A percentile compares a stretch with the other conserved stretches of the same genome.
These are phyloP conservation scores for Karstenula rhodostoma DNA, from an alignment of 2,329 filamentous ascomycete genomes.

Conservation along the genomic window DNA sequence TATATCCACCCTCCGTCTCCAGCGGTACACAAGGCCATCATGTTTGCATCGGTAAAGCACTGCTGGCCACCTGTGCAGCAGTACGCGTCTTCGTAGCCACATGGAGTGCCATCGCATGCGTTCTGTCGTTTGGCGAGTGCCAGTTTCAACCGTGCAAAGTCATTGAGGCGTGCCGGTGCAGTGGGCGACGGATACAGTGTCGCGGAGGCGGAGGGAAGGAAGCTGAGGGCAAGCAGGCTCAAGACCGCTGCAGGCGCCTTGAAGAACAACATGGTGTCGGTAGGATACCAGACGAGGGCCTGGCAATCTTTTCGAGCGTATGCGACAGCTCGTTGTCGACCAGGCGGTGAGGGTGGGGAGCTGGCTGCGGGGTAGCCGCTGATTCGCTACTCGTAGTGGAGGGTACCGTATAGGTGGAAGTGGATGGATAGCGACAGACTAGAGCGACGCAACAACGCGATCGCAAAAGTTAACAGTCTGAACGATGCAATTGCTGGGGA, in stretches of 20 bases:
- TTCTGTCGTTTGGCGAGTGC: conserved; percentile 29
- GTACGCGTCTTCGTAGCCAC: conserved; percentile 46
- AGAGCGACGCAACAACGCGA: conserved; percentile 20
- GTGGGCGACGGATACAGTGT: conserved; percentile 38
- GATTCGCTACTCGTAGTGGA: conserved; percentile 23
- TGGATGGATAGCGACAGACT: conserved; percentile 16
- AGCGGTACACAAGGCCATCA: conserved; percentile 33
- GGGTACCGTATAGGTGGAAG: too few relatives aligned
- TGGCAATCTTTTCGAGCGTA: not conserved
- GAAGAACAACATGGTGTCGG: conserved; percentile 38
- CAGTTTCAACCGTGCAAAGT: not conserved
- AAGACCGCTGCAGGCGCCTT: conserved; percentile 76
- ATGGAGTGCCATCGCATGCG: conserved; percentile 27
- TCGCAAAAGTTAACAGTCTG: conserved; percentile 24
- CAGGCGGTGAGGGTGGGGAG: conserved; percentile 22
- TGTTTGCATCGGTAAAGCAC: conserved; percentile 45
- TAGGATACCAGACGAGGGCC: conserved; percentile 12
- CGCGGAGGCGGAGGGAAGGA: conserved; percentile 63
- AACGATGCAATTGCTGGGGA: conserved; percentile 16
- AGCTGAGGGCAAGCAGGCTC: conserved; percentile 50
- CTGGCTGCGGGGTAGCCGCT: conserved; percentile 25
- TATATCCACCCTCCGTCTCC: conserved; percentile 58
- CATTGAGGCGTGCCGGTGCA: conserved; percentile 1
- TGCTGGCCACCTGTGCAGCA: conserved; percentile 44
- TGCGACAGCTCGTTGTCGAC: conserved; percentile 15